Base-by-base conservation (phyloP, 2,329 filamentous ascomycete genomes). In the Cladobotryum protrusum region DNA sequence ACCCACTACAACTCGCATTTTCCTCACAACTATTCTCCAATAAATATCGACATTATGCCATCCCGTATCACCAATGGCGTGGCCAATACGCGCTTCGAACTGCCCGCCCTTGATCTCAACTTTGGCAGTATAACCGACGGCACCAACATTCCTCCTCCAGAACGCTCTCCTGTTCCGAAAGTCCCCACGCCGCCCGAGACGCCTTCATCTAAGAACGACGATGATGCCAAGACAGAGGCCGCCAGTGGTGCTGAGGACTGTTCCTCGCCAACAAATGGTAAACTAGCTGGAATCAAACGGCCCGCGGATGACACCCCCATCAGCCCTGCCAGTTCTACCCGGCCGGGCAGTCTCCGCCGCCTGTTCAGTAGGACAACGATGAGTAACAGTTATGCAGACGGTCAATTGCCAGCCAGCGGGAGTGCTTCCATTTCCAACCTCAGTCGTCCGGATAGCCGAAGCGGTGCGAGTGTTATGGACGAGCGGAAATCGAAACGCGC, bases 51-150 rank as follows among this genome's bases (percentile, higher is more conserved):
- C 13, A 46, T 33, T 37, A 69, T 69, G 66, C 60, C 67, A 53
- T 60, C 66, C 57, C 57, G 60, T 50, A 49, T 62, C 50, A 60
- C 56, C 49, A 63, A 63, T 54, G 58, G 58, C 52, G 53, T 59
- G 32, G 53, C 54, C 42, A 57, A 57, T 51, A 57, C 62, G 50
- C 71, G 70, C 57, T 82, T 83, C 55, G 76, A 82, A 67, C 73
- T 83, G 51, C 79, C 79, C 8, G 74, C 72, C 43, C 72, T 83
- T 53, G 69, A 82, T 55, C 73, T 83, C 67, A 75, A 80, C 56
- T 81, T 82, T 58, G 72, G 74, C 52, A 79, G 74, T 43, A 69
- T 83, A 61, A 82, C 79, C 40, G 79, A 82, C 37, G 79, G 79
- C 48, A 83, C 79, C 62, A 61, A 79, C 60, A 83, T 83, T 56